phyloP scores from a whole-genome alignment of 1,284 basidiomycete genomes.

The Anthracocystis panici-leucophaei region DNA sequence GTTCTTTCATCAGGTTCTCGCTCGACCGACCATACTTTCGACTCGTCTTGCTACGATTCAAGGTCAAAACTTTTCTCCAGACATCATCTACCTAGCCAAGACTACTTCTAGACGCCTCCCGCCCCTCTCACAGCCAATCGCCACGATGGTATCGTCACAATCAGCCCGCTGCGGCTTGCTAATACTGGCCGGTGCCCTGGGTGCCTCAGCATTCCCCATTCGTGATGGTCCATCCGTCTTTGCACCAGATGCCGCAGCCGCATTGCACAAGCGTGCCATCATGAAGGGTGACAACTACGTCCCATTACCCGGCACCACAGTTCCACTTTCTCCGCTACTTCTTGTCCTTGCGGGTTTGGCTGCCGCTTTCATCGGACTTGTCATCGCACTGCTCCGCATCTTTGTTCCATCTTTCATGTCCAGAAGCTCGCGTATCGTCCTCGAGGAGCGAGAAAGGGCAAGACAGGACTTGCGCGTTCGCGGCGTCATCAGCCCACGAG shows the following conservation, averaged over 20 bases:
- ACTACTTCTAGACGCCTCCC: neutral
- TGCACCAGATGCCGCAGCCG: conserved; percentile 19
- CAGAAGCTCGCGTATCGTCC: conserved; percentile 36
- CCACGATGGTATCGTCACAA: conserved; percentile 8
- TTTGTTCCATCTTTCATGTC: conserved; percentile 39
- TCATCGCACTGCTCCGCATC: conserved; percentile 31
- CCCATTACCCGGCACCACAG: conserved; percentile 35
- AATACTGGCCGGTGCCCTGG: conserved; percentile 21
- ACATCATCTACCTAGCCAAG: neutral
- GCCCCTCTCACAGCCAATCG: neutral
- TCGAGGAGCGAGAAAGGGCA: conserved; percentile 45
- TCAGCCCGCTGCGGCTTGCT: conserved; percentile 13
- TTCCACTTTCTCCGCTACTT: conserved; percentile 42
- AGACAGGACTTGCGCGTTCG: conserved; percentile 42
- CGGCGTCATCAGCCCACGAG: conserved; percentile 36
- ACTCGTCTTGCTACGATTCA: neutral
- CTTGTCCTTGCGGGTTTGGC: conserved; percentile 41
- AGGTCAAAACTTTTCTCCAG: neutral
- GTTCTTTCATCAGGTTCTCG: neutral
- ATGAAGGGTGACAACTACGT: conserved; percentile 55
- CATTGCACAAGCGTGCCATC: conserved; percentile 46
- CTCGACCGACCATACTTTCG: conserved; percentile 4
- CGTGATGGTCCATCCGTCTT: conserved; percentile 31
- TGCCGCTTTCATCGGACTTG: conserved; percentile 22
- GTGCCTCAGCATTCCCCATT: conserved; percentile 23